These are phyloP conservation scores for Scleroderma bovista DNA, from an alignment of 768 basidiomycete species.

Conservation along the genomic window DNA sequence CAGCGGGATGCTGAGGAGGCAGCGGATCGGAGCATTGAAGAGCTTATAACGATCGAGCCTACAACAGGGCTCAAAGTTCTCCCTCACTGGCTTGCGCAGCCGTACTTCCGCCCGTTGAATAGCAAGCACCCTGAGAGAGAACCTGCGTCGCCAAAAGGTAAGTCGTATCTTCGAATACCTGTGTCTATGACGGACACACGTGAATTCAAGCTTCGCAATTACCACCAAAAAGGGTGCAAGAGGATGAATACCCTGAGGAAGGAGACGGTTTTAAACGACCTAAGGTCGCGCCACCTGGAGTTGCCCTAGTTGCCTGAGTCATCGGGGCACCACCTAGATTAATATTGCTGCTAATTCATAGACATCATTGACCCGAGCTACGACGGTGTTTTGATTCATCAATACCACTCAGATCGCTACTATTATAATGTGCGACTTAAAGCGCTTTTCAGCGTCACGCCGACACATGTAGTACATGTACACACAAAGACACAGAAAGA, in stretches of 20 bases:
- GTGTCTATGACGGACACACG: neutral
- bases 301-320: neutral
- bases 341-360: neutral
- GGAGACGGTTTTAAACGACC: neutral
- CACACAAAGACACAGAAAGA: too few species aligned
- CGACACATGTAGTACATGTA: too few species aligned
- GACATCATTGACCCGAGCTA: too few species aligned
- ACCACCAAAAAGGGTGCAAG: neutral
- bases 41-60: slow-evolving; percentile 38
- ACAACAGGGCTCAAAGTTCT: slow-evolving; percentile 46
- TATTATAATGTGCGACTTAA: too few species aligned
- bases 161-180: neutral
- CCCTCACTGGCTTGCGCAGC: slow-evolving; percentile 71
- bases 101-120: slow-evolving; percentile 40
- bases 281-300: neutral
- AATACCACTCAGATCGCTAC: too few species aligned
- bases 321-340: neutral
- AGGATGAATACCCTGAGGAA: neutral
- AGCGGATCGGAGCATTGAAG: slow-evolving; percentile 26
- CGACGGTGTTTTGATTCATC: too few species aligned
- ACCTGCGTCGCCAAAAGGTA: neutral
- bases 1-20: slow-evolving; percentile 45
- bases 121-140: neutral
- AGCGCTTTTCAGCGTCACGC: too few species aligned
- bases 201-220: neutral